Percentiles rank a stretch among this genome's conserved stretches.
phyloP scores from a whole-genome alignment of 805 yeast species.

The Suhomyces vadensis region DNA sequence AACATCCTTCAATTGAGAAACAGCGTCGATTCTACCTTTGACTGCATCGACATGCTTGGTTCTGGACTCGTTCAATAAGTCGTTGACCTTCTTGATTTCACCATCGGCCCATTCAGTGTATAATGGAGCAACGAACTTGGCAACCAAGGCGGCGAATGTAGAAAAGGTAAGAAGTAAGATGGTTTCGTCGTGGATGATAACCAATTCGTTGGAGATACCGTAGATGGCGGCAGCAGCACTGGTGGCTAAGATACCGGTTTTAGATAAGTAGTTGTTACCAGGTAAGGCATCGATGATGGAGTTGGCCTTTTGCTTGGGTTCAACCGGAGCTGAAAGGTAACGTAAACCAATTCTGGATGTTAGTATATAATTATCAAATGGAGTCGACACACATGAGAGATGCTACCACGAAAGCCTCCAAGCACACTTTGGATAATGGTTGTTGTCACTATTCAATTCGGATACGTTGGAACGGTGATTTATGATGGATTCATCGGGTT shows the following conservation, averaged over 20 bases:
- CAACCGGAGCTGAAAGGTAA: slow-evolving; percentile 62
- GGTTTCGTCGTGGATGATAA: slow-evolving; percentile 93
- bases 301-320: slow-evolving; percentile 89
- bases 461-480: too few species aligned
- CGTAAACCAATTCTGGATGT: slow-evolving; percentile 57
- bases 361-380: slow-evolving; percentile 28
- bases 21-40: slow-evolving; percentile 85
- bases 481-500: too few species aligned
- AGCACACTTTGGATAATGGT: too few species aligned
- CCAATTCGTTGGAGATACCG: slow-evolving; percentile 90
- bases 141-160: slow-evolving; percentile 70
- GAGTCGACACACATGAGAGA: too few species aligned
- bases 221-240: slow-evolving; percentile 91
- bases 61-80: slow-evolving; percentile 84
- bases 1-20: slow-evolving; percentile 86
- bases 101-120: slow-evolving; percentile 93
- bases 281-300: slow-evolving; percentile 91
- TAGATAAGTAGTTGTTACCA: slow-evolving; percentile 82
- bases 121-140: slow-evolving; percentile 90
- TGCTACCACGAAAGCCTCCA: too few species aligned
- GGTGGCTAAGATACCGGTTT: slow-evolving; percentile 95
- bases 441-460: too few species aligned
- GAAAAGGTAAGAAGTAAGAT: slow-evolving; percentile 78
- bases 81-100: slow-evolving; percentile 77
- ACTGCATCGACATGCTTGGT: slow-evolving; percentile 89